Evolutionary conservation across 2,329 filamentous ascomycete genomes (phyloP).

Genomic region (Paecilomyces variotii): DNA sequence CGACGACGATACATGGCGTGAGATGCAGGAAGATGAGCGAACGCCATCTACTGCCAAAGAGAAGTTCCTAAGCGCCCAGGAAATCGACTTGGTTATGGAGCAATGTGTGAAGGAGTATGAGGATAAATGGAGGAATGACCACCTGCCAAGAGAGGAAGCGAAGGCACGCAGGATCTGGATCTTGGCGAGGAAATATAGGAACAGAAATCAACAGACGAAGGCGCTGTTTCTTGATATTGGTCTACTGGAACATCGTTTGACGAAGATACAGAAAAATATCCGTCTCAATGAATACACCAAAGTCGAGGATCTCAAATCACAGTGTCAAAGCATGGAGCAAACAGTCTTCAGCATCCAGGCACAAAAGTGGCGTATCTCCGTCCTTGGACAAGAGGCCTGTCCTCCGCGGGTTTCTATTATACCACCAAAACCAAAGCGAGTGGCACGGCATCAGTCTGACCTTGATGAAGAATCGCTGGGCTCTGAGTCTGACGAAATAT

Average conservation of each 20-base stretch:
- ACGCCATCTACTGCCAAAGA: conserved; percentile 7
- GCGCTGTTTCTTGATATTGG: conserved; percentile 37
- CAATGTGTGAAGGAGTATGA: conserved; percentile 45
- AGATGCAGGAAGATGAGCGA: conserved; percentile 38
- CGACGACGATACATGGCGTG: conserved; percentile 52
- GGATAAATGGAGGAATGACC: conserved; percentile 50
- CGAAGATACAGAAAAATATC: conserved; percentile 49
- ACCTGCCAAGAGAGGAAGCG: conserved; percentile 47
- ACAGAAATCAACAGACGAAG: conserved; percentile 37
- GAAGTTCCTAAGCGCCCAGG: conserved; percentile 34
- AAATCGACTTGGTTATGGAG: conserved; percentile 48
- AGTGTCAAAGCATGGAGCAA: conserved; percentile 54
- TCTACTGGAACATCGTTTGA: conserved; percentile 45
- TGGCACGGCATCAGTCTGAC: background rate
- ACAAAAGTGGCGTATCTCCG: conserved; percentile 36
- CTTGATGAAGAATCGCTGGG: conserved; percentile 27
- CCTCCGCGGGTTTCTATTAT: conserved; percentile 17
- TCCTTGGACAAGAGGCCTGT: conserved; percentile 29
- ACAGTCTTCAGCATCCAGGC: conserved; percentile 53
- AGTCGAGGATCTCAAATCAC: conserved; percentile 44
- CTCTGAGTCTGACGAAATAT: conserved; percentile 18
- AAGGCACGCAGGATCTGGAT: conserved; percentile 58
- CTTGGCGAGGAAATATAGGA: conserved; percentile 39
- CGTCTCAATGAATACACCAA: conserved; percentile 45
- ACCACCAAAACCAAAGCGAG: conserved; percentile 5